Base-by-base conservation (phyloP, 2,329 filamentous ascomycete species). In the Aspergillus thermomutatus region DNA sequence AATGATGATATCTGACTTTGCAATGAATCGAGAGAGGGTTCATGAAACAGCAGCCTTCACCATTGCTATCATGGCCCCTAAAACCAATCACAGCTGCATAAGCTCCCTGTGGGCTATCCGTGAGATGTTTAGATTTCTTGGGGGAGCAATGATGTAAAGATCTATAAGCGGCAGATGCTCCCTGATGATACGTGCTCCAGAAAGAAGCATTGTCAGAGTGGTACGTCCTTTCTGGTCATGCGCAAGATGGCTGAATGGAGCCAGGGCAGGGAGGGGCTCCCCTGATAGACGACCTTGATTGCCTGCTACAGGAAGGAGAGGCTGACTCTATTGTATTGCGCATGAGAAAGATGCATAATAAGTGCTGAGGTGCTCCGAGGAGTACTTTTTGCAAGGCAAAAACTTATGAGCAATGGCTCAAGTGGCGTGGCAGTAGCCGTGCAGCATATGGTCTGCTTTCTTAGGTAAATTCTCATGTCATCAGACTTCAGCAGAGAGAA, bases 41-140 rank as follows among this genome's bases (percentile, higher is more conserved):
- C 55, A 61, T 3, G 55, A 52, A 10, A 58, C 27, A 8, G 55
- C 53, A 3, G 50, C 55, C 50, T 58, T 57, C 9, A 60, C 57
- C 1, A 61, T 60, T 14, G 60, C 45, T 3, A 54, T 8, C 1
- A 52, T 60, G 10, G 54, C 43, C 17, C 49, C 43, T 1, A 49
- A 23, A 2, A 52, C 34, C 2, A 27, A 19, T 5, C n/a, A 3
- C 6, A 25, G 52, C 9, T 23, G 47, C 6, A 21, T 17, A 28
- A 57, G 34, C 8, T 51, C 31, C 2, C 43, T 27, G 11, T 40
- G 27, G 17, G 53, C 47, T n/a, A 40, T 31, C 1, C 34, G 34
- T 10, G 34, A 40, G 34, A n/a, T 3, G 34, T n/a, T 17, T 3
- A 8, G 10, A 40, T 40, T n/a, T 11, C 11, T 8, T 1, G 1